These are phyloP conservation scores for Huntiella moniliformis DNA, from an alignment of 2,329 filamentous ascomycete genomes.

Conservation along the genomic window DNA sequence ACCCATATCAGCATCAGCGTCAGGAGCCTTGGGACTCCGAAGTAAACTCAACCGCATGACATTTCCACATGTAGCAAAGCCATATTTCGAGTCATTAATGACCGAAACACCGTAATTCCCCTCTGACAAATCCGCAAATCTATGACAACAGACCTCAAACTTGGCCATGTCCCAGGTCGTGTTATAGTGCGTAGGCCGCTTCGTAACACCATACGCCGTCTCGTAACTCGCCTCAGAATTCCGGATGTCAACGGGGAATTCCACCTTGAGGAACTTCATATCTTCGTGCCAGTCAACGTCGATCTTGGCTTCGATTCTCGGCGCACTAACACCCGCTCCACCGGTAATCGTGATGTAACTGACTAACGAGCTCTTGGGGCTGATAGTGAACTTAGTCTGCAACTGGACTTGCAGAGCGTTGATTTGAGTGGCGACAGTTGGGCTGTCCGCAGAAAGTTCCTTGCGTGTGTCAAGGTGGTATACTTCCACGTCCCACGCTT, in stretches of 20 bases:
- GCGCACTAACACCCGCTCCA: slow-evolving; percentile 28
- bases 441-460: slow-evolving; percentile 52
- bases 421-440: slow-evolving; percentile 25
- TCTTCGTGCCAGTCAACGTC: slow-evolving; percentile 95
- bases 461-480: slow-evolving; percentile 78
- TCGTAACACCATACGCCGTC: slow-evolving; percentile 78
- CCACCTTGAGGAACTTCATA: slow-evolving; percentile 96
- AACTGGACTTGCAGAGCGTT: slow-evolving; percentile 45
- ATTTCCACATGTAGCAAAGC: slow-evolving; percentile 77
- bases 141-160: slow-evolving; percentile 91
- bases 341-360: slow-evolving; percentile 69
- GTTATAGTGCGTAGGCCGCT: slow-evolving; percentile 91
- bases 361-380: slow-evolving; percentile 67
- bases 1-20: slow-evolving; percentile 89
- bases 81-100: slow-evolving; percentile 89
- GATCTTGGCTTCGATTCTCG: slow-evolving; percentile 37
- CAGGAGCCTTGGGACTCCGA: slow-evolving; percentile 76
- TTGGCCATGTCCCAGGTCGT: slow-evolving; percentile 97
- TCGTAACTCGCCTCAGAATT: slow-evolving; percentile 92
- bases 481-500: slow-evolving; percentile 95
- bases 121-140: slow-evolving; percentile 81
- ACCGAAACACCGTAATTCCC: slow-evolving; percentile 79
- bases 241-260: slow-evolving; percentile 81
- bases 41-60: slow-evolving; percentile 78
- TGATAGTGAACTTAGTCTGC: slow-evolving; percentile 71